Evolutionary conservation across 345 rosid genomes (phyloP).

Genomic region (Hevea brasiliensis): DNA sequence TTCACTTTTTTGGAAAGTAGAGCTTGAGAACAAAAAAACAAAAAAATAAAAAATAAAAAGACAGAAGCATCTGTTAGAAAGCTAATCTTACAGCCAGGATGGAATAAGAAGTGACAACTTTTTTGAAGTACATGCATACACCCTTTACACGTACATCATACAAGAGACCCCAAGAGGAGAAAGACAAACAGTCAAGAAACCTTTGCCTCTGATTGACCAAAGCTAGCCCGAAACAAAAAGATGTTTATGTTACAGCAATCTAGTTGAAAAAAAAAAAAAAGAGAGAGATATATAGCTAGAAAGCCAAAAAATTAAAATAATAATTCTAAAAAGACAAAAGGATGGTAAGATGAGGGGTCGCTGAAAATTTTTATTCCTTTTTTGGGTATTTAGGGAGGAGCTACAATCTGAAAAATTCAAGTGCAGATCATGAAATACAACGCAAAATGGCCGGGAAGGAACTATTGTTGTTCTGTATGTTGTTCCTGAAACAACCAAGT

Average conservation of each 20-base stretch:
- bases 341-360: not conserved
- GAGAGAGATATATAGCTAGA: not conserved
- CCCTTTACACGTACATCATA: constrained; percentile 7
- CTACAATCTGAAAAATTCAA: not conserved
- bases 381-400: too few relatives aligned
- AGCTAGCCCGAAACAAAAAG: constrained; percentile 65
- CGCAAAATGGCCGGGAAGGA: constrained; percentile 91
- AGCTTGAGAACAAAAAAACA: not conserved
- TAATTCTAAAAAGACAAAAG: too few relatives aligned
- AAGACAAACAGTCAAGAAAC: constrained; percentile 39
- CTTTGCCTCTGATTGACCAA: too few relatives aligned
- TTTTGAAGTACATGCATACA: too few relatives aligned
- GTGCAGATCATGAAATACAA: constrained; percentile 45
- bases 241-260: constrained; percentile 21
- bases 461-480: constrained; percentile 76
- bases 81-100: not conserved
- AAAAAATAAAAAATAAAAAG: too few relatives aligned
- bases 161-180: constrained; percentile 6
- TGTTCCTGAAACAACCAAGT: constrained; percentile 65
- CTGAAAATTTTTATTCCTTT: not conserved
- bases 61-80: too few relatives aligned
- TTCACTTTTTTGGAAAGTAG: not conserved
- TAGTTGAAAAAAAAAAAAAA: not conserved
- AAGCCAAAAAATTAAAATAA: too few relatives aligned
- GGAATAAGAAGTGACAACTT: too few relatives aligned